phyloP scores from a whole-genome alignment of 129 eudicot species.

The Scalesia atractyloides region DNA sequence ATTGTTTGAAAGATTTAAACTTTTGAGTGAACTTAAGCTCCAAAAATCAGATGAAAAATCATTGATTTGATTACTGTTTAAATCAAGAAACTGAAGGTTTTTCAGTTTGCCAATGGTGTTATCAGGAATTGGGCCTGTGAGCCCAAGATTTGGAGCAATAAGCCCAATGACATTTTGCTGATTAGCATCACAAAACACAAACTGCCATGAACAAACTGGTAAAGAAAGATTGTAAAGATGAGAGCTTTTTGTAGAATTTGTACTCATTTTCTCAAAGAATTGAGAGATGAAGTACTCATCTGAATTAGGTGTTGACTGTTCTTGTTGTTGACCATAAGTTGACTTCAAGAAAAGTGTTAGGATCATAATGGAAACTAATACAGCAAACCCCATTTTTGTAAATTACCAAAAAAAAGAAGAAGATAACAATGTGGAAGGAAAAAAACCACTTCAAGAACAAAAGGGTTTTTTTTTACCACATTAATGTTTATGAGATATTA shows the following conservation, averaged over 20 bases:
- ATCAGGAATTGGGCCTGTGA: slow-evolving; percentile 69
- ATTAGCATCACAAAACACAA: slow-evolving; percentile 60
- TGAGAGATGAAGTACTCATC: slow-evolving; percentile 65
- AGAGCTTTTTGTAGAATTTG: slow-evolving; percentile 32
- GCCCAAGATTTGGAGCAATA: slow-evolving; percentile 52
- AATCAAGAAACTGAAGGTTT: slow-evolving; percentile 66
- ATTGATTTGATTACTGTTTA: slow-evolving; percentile 61
- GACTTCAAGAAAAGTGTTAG: slow-evolving; percentile 51
- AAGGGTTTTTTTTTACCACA: slow-evolving; percentile 10
- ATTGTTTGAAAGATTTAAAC: slow-evolving; percentile 62
- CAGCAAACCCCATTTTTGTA: slow-evolving; percentile 52
- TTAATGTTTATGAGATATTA: slow-evolving; percentile 15
- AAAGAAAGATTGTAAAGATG: slow-evolving; percentile 53
- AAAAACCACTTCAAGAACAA: slow-evolving; percentile 14
- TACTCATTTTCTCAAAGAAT: slow-evolving; percentile 69
- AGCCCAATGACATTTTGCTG: slow-evolving; percentile 59
- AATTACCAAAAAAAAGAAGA: slow-evolving; percentile 17
- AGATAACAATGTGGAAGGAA: neutral
- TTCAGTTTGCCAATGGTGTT: slow-evolving; percentile 66
- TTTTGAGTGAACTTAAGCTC: slow-evolving; percentile 66
- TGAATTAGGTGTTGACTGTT: slow-evolving; percentile 50
- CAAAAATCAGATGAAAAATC: slow-evolving; percentile 76
- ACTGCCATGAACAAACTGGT: slow-evolving; percentile 68
- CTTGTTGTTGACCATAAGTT: slow-evolving; percentile 50
- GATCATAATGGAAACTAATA: slow-evolving; percentile 48